Percentiles rank a stretch among this genome's conserved stretches.
Conservation (phyloP, 768 basidiomycete species). For the Boletus reticuloceps region DNA sequence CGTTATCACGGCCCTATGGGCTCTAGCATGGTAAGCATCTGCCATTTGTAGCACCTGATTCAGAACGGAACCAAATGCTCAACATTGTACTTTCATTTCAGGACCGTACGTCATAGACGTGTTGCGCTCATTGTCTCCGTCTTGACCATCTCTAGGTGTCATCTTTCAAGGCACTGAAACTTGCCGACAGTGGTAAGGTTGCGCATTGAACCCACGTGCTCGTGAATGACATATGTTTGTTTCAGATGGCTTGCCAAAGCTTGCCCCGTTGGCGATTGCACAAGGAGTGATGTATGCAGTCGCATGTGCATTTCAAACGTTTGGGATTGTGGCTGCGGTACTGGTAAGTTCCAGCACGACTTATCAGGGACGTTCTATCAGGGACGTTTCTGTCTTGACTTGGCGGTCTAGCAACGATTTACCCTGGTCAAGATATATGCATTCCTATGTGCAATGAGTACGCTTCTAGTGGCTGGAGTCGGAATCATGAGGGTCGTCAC, state of each 20-base stretch:
- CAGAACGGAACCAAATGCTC: neutral
- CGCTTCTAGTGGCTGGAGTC: constrained; percentile 48
- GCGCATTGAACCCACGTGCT: neutral
- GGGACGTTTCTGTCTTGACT: neutral
- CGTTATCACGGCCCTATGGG: constrained; percentile 54
- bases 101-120: constrained; percentile 20
- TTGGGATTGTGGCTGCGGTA: constrained; percentile 51
- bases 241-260: constrained; percentile 41
- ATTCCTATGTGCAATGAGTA: constrained; percentile 43
- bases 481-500: constrained; percentile 55
- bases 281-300: constrained; percentile 58
- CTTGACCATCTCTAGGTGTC: constrained; percentile 46
- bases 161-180: constrained; percentile 53
- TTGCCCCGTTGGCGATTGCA: constrained; percentile 55
- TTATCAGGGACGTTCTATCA: neutral
- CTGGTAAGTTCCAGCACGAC: constrained; percentile 39
- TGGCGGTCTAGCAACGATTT: constrained; percentile 48
- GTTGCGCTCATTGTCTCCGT: neutral
- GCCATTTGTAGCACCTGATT: neutral
- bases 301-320: constrained; percentile 49
- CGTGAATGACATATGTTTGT: neutral
- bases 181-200: constrained; percentile 49
- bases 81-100: neutral
- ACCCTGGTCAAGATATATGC: constrained; percentile 55
- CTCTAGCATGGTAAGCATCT: constrained; percentile 56